phyloP scores from a whole-genome alignment of 1,139 yeast species.

The Saccharomycopsis hybrid region DNA sequence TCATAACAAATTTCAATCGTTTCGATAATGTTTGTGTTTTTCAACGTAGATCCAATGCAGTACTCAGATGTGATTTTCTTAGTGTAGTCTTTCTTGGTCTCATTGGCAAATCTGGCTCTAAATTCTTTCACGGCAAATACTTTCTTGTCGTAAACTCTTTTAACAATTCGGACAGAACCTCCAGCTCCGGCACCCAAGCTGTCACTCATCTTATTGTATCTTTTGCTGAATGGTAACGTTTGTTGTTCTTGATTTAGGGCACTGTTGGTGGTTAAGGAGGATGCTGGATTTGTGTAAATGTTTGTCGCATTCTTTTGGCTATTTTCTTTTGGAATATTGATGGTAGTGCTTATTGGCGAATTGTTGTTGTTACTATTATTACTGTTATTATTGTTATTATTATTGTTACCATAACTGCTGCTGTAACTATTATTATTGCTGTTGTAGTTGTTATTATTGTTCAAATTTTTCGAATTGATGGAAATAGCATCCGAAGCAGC shows the following conservation, averaged over 20 bases:
- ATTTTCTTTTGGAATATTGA: too few species aligned
- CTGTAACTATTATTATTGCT: too few species aligned
- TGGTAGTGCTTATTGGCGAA: conserved; percentile 5
- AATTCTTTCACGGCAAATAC: conserved; percentile 97
- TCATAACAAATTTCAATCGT: conserved; percentile 90
- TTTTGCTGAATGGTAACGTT: conserved; percentile 39
- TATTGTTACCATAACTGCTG: conserved; percentile 7
- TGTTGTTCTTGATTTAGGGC: conserved; percentile 25
- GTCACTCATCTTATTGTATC: conserved; percentile 84
- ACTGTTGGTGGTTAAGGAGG: conserved; percentile 4
- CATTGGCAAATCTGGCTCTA: conserved; percentile 77
- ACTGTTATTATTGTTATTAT: conserved; percentile 15
- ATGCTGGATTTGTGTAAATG: conserved; percentile 16
- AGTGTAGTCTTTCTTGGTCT: conserved; percentile 81
- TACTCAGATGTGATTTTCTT: conserved; percentile 96
- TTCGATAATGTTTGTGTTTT: conserved; percentile 90
- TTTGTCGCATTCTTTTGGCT: conserved; percentile 5
- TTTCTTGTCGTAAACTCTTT: conserved; percentile 71
- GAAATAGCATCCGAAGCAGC: not conserved
- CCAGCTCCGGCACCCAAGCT: conserved; percentile 97
- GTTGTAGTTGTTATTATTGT: conserved; percentile 4
- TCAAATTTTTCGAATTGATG: not conserved
- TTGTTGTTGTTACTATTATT: too few species aligned
- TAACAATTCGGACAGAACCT: conserved; percentile 85
- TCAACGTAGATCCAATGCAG: conserved; percentile 92